These are phyloP conservation scores for Gracilaria domingensis DNA, from an alignment of 23 red algal species.

Conservation along the genomic window DNA sequence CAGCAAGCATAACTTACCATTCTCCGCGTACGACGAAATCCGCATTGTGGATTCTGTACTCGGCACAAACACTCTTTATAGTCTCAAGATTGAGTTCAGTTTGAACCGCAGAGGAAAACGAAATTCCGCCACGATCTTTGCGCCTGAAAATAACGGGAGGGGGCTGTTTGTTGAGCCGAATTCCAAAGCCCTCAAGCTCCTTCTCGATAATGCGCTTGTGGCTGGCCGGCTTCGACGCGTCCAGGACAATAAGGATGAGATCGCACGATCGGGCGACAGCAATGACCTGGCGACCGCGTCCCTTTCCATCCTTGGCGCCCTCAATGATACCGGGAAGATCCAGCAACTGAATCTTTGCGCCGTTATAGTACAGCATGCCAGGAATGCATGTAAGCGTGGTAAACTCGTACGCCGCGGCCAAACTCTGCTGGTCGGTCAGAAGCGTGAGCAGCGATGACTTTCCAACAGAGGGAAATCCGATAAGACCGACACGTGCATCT, in stretches of 20 bases:
- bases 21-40: constrained; percentile 77
- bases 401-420: constrained; percentile 96
- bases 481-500: constrained; percentile 93
- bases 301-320: constrained; percentile 97
- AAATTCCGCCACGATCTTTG: constrained; percentile 95
- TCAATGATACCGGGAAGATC: constrained; percentile 99
- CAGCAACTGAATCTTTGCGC: constrained; percentile 94
- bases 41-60: constrained; percentile 97
- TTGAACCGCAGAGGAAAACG: constrained; percentile 86
- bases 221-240: constrained; percentile 88
- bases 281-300: constrained; percentile 97
- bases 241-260: constrained; percentile 93
- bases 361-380: constrained; percentile 88
- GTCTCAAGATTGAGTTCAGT: constrained; percentile 73
- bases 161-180: constrained; percentile 94
- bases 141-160: constrained; percentile 76
- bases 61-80: constrained; percentile 82
- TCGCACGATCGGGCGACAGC: constrained; percentile 96
- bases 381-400: constrained; percentile 98
- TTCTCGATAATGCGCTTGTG: constrained; percentile 93
- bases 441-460: constrained; percentile 94
- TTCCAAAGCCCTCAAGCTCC: constrained; percentile 96
- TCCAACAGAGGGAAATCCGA: constrained; percentile 96
- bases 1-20: constrained; percentile 53
- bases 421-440: constrained; percentile 77